Percentiles rank a stretch among this genome's conserved stretches.
phyloP scores from a whole-genome alignment of 768 basidiomycete species.

The Mrakia blollopis region DNA sequence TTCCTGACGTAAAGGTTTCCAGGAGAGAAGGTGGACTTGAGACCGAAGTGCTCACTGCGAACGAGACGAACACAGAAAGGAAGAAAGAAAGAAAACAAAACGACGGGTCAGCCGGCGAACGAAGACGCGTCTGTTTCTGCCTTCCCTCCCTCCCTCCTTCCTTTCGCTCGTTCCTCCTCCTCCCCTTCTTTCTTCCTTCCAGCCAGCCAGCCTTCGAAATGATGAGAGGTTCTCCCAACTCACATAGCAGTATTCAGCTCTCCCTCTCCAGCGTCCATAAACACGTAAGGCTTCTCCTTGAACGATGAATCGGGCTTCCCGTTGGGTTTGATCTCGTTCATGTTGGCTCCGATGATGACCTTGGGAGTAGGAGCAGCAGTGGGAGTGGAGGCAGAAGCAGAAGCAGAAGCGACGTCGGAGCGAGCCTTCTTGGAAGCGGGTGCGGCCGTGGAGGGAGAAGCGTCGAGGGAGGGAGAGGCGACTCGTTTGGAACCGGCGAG shows the following conservation, averaged over 20 bases:
- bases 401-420: neutral
- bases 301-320: slow-evolving; percentile 25
- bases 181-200: too few relatives aligned
- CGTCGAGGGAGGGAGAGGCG: slow-evolving; percentile 36
- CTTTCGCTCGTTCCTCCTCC: too few relatives aligned
- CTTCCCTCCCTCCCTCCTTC: too few relatives aligned
- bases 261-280: slow-evolving; percentile 15
- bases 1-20: slow-evolving; percentile 81
- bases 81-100: slow-evolving; percentile 19
- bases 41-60: slow-evolving; percentile 65
- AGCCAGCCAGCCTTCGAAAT: too few relatives aligned
- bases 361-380: neutral
- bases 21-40: slow-evolving; percentile 65
- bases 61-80: neutral
- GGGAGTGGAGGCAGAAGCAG: slow-evolving; percentile 36
- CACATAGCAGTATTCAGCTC: slow-evolving; percentile 28
- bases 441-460: slow-evolving; percentile 18
- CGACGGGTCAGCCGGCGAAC: neutral
- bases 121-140: slow-evolving; percentile 1
- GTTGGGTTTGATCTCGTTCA: slow-evolving; percentile 18
- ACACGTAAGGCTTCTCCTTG: slow-evolving; percentile 33
- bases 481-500: slow-evolving; percentile 37
- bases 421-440: slow-evolving; percentile 42
- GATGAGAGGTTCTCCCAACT: neutral
- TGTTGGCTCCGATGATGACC: slow-evolving; percentile 13